Base-by-base conservation (phyloP, 768 basidiomycete genomes). In the Lactarius sp. region DNA sequence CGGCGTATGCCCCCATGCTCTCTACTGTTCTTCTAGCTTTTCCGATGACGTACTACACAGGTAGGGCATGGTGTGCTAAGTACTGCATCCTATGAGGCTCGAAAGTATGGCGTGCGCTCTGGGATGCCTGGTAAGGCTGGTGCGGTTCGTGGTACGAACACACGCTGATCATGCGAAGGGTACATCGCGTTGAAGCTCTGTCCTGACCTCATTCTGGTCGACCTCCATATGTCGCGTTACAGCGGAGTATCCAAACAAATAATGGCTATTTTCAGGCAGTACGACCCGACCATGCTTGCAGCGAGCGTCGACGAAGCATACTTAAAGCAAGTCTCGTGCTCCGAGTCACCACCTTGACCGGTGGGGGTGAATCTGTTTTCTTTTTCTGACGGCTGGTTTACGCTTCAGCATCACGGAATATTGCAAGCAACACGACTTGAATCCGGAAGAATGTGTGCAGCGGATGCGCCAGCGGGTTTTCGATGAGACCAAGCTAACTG, bases 161-260 rank as follows among this genome's bases (percentile, higher is more conserved):
- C 20, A 27, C 36, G 37, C 47, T 64, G 44, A 65, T 36, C 39
- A 49, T 9, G 0, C 31, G 56, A 39, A 91, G 94, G 85, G 56
- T 96, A 94, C 73, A 86, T 98, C 50, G 96, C 96, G 16, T 88
- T 87, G 78, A 96, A 93, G 71, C 82, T 99, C 9, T 98, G 94
- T 71, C 94, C 97, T 3, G 84, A 94, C 8, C 82, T 99, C 18
- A 84, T 92, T 44, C 75, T 91, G 50, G 78, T 95, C 49, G 72
- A 75, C 3, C 80, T 79, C 59, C 81, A 84, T 59, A 84, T 83
- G 69, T 60, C 77, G 13, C 80, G 84, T 52, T 93, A 93, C 67
- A 77, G 75, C 34, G 87, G 90, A 65, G 81, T 88, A 78, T 92
- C 91, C 4, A 68, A 75, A 44, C 82, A 77, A 67, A 86, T 97